Evolutionary conservation across 345 rosid species (phyloP), one percentile per base, ranked within the genome.

Genomic region (Carallia pectinifolia): DNA sequence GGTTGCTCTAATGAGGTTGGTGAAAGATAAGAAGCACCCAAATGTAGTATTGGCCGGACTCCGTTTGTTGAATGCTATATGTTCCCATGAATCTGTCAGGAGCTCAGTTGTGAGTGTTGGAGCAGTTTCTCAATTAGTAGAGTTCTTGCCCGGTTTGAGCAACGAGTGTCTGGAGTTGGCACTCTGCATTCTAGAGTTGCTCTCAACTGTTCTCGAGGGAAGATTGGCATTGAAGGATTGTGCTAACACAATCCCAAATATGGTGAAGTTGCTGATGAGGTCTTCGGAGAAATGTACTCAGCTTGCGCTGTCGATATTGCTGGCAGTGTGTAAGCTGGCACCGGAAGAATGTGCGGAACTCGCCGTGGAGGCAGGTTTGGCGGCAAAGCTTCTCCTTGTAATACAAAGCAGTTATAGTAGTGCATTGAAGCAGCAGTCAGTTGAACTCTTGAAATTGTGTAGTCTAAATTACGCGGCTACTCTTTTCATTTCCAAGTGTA

Each of bases 291-390:
- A 44, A 9, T 77, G 74, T 61, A 77, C 71, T 8, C 74, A 73
- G 58, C 76, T 72, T 23, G 74, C 81, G 0, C 27, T 77, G 47
- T 68, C 77, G 13, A 68, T 77, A 37, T 38, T 77, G 58, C 73
- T 67, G 81, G 67, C 77, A 29, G 71, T 77, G 19, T 77, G 81
- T 62, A 53, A 68, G 71, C 50, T 77, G 12, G 77, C 77, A 39
- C 81, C 77, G 5, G 77, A 77, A 61, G 77, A 77, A 69, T 77
- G 77, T 27, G 62, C 77, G 52, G 70, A 70, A 33, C 59, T 77
- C 33, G 81, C 81, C 1, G 81, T 77, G 62, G 77, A 77, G 59
- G 74, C 77, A 12, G 81, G 81, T 19, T 60, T 77, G 70, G 81
- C 74, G 2, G 77, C 81, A 9, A 77, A 77, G 66, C 67, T 77